These are phyloP conservation scores for Pleurotus pulmonarius DNA, from an alignment of 768 basidiomycete genomes.

Conservation along the genomic window DNA sequence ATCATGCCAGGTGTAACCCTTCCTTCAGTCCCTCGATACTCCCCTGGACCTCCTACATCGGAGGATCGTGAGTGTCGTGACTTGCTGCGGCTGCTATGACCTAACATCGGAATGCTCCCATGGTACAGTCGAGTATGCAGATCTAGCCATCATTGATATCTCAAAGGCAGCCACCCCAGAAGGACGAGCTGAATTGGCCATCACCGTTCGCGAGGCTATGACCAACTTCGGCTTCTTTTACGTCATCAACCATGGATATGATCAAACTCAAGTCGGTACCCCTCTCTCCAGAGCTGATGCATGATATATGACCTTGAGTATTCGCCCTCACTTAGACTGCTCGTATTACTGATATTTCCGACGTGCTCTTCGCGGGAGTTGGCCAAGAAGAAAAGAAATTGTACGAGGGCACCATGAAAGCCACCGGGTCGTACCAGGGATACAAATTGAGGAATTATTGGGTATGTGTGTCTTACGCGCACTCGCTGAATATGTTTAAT, in stretches of 20 bases:
- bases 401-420: constrained; percentile 35
- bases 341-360: constrained; percentile 46
- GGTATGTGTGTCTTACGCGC: constrained; percentile 30
- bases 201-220: constrained; percentile 43
- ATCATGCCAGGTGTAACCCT: constrained; percentile 26
- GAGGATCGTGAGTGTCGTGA: constrained; percentile 25
- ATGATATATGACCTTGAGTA: background rate
- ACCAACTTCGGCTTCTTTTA: constrained; percentile 43
- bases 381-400: constrained; percentile 36
- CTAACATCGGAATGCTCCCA: background rate
- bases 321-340: constrained; percentile 27
- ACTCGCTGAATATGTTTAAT: background rate
- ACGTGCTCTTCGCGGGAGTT: constrained; percentile 39
- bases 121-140: constrained; percentile 33
- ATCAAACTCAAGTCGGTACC: constrained; percentile 28
- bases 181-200: constrained; percentile 32
- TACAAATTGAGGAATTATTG: constrained; percentile 54
- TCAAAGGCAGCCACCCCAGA: constrained; percentile 33
- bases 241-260: constrained; percentile 44
- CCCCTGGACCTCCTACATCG: constrained; percentile 28
- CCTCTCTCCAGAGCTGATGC: background rate
- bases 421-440: constrained; percentile 48
- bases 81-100: background rate
- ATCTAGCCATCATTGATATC: constrained; percentile 51
- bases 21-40: constrained; percentile 33